phyloP scores from a whole-genome alignment of 2,329 filamentous ascomycete genomes.

The Thelonectria blattea region DNA sequence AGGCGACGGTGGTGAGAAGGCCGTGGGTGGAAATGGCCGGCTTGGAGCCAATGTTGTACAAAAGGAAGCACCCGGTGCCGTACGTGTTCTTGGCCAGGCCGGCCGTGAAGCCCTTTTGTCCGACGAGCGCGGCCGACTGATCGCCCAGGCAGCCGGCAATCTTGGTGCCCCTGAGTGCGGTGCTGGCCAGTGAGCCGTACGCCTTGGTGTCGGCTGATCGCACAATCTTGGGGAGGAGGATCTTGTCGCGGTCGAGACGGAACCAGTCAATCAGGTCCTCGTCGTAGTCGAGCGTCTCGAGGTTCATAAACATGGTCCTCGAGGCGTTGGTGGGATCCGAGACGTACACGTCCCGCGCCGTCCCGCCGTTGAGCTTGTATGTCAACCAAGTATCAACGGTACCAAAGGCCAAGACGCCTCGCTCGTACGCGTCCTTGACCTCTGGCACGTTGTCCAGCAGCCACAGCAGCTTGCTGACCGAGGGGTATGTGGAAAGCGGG shows the following conservation, averaged over 20 bases:
- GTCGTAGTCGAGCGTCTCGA: conserved; percentile 77
- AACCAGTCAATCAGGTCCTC: conserved; percentile 77
- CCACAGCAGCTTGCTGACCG: conserved; percentile 80
- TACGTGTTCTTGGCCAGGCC: conserved; percentile 86
- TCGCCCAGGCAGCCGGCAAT: conserved; percentile 83
- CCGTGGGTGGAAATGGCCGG: conserved; percentile 81
- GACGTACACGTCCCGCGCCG: conserved; percentile 69
- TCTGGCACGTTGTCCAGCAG: conserved; percentile 71
- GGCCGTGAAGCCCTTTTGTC: conserved; percentile 77
- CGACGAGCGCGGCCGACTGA: conserved; percentile 81
- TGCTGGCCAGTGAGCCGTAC: conserved; percentile 69
- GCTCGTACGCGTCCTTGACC: conserved; percentile 74
- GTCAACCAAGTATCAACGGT: conserved; percentile 83
- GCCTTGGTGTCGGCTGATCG: conserved; percentile 72
- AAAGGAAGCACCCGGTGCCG: conserved; percentile 82
- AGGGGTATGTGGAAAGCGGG: conserved; percentile 83
- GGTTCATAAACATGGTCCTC: conserved; percentile 83
- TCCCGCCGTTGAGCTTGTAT: conserved; percentile 78
- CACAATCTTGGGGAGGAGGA: conserved; percentile 78
- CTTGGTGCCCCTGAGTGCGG: conserved; percentile 67
- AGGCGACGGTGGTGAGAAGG: conserved; percentile 77
- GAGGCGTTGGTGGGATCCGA: conserved; percentile 83
- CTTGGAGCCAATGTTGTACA: conserved; percentile 82
- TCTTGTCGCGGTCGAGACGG: conserved; percentile 70
- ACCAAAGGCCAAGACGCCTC: conserved; percentile 75